Evolutionary conservation across 192 early-diverging fungal genomes (phyloP), one percentile per base, ranked within the genome.

Genomic region (Dissophora globulifera): DNA sequence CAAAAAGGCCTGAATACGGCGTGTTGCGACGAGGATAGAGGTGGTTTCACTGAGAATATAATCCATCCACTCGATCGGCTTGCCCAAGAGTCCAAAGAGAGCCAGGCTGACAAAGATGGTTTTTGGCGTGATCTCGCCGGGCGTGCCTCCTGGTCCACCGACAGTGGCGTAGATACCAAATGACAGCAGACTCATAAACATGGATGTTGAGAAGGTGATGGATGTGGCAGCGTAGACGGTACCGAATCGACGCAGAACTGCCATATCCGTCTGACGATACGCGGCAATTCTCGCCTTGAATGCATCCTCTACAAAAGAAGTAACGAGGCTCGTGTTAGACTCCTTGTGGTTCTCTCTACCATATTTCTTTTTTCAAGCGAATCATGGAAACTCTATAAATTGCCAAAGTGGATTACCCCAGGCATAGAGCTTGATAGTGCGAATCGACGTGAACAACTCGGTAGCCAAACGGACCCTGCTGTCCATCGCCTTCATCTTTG

Each of bases 1-100:
- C 27, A 85, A 53, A 53, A 81, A 85, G 16, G 55, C 46, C 40
- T 78, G 70, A 38, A 90, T 81, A 41, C 90, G 81, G 10, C 53
- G 61, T 22, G 88, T 56, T 20, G 84, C 87, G 47, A 90, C 86
- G n/a, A 65, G 79, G 31, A 86, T 76, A 49, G 82, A 81, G 25
- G 82, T 82, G 41, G 81, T 6, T 13, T 76, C 4, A 79, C 70
- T 56, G 87, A 79, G 47, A 90, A 32, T 48, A 3, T 8, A 13
- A 12, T 19, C n/a, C 43, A 45, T 45, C 4, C 4, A 4, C 4
- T 4, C 16, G 17, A 45, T 45, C 15, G 43, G 43, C 10, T 4
- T 6, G n/a, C 15, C 17, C 4, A 45, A n/a, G 12, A 45, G 17
- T 5, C 12, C 17, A n/a, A 45, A 45, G 12, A 45, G 17, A n/a